Evolutionary conservation across 129 eudicot species (phyloP).

Genomic region (Rutidosis leptorrhynchoides): DNA sequence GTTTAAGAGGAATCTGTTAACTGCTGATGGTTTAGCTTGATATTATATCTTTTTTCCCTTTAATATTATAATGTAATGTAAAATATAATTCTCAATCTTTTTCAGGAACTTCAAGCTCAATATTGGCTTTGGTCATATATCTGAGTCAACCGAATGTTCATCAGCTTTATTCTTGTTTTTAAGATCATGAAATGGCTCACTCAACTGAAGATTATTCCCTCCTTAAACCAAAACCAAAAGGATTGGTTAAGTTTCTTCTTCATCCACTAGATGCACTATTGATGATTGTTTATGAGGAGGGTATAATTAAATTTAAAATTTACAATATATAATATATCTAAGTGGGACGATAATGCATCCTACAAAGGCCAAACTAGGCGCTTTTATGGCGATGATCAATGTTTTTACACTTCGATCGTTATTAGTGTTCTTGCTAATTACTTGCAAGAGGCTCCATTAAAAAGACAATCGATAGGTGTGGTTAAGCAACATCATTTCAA

Average conservation of each 20-base stretch:
- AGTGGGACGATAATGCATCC: not conserved
- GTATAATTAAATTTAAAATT: too few species aligned
- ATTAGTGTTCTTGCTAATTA: too few species aligned
- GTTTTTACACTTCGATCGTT: too few species aligned
- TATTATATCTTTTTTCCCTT: not conserved
- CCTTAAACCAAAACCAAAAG: too few species aligned
- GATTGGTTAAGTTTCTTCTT: too few species aligned
- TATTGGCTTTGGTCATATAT: conserved; percentile 30
- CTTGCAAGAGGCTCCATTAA: too few species aligned
- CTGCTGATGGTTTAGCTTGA: too few species aligned
- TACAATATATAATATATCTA: not conserved
- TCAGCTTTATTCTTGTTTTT: conserved; percentile 38
- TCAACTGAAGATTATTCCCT: too few species aligned
- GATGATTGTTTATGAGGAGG: not conserved
- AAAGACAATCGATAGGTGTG: too few species aligned
- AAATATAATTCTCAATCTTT: not conserved
- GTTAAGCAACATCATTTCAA: too few species aligned
- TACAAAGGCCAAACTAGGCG: not conserved
- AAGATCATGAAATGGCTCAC: conserved; percentile 17
- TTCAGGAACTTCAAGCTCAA: conserved; percentile 43
- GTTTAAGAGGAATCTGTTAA: too few species aligned
- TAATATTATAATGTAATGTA: not conserved
- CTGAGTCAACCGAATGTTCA: conserved; percentile 31
- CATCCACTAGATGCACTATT: too few species aligned
- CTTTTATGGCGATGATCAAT: not conserved